Evolutionary conservation across 140 eudicot genomes (phyloP).

Genomic region (Flaveria floridana): DNA sequence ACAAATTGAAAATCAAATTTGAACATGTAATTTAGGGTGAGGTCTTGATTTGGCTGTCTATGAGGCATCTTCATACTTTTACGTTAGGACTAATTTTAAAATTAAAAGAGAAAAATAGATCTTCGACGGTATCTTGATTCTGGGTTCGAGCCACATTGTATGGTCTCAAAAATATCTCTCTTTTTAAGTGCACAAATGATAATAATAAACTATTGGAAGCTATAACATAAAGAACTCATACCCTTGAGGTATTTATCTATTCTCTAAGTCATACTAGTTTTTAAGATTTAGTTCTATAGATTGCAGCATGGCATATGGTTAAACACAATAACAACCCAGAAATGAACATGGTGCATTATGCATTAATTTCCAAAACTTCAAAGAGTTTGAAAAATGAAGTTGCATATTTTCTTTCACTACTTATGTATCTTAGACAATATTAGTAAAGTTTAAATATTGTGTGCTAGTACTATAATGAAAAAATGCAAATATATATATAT

Average conservation of each 20-base stretch:
- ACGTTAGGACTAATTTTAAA: no score
- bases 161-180: no score
- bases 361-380: background rate
- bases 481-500: background rate
- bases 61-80: no score
- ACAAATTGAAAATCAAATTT: no score
- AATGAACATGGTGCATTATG: background rate
- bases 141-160: background rate
- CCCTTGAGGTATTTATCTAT: conserved; percentile 21
- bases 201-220: conserved; percentile 65
- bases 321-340: background rate
- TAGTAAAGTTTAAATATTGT: background rate
- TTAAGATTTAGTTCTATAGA: background rate
- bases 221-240: conserved; percentile 31
- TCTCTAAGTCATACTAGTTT: background rate
- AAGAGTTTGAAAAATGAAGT: background rate
- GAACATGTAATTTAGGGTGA: no score
- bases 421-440: conserved; percentile 14
- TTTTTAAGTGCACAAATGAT: conserved; percentile 43
- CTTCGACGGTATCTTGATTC: conserved; percentile 58
- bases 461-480: conserved; percentile 8
- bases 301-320: background rate
- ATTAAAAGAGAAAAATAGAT: no score
- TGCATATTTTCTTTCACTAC: background rate
- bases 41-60: no score